A percentile compares a stretch with the other conserved stretches of the same genome.
Conservation (phyloP, 371 early-diverging fungal genomes). For the Mortierella sp. region DNA sequence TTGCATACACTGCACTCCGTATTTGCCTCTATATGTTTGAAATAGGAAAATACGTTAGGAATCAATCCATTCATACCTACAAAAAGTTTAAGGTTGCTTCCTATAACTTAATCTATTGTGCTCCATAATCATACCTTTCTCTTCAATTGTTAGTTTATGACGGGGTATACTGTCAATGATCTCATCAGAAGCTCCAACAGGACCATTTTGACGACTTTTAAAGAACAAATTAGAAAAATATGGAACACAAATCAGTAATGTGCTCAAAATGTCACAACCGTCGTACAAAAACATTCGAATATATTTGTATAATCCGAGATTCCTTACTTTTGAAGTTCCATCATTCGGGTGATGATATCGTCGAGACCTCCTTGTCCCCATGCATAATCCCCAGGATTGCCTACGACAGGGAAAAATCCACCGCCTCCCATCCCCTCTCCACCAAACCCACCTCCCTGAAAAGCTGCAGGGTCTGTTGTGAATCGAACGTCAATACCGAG, state of each 20-base stretch:
- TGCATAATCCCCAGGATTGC: conserved; percentile 75
- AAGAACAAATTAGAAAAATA: not conserved
- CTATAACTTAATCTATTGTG: not conserved
- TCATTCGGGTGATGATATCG: conserved; percentile 83
- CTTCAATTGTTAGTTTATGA: conserved; percentile 63
- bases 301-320: not conserved
- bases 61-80: not conserved
- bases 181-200: conserved; percentile 78
- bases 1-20: conserved; percentile 86
- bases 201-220: conserved; percentile 65
- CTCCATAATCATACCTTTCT: conserved; percentile 56
- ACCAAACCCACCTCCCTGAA: conserved; percentile 19
- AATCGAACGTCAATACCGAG: conserved; percentile 38
- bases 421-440: conserved; percentile 8
- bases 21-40: conserved; percentile 53
- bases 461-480: conserved; percentile 30
- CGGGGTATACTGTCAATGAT: conserved; percentile 67
- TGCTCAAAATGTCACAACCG: not conserved
- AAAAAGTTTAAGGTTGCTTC: not conserved
- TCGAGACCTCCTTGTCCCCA: conserved; percentile 74
- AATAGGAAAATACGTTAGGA: not conserved
- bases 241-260: not conserved
- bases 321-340: conserved; percentile 76
- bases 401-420: conserved; percentile 40
- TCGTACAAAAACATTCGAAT: not conserved